A percentile compares a stretch with the other conserved stretches of the same genome.
These are phyloP conservation scores for Leccinum barrowsii DNA, from an alignment of 768 basidiomycete species.

Conservation along the genomic window DNA sequence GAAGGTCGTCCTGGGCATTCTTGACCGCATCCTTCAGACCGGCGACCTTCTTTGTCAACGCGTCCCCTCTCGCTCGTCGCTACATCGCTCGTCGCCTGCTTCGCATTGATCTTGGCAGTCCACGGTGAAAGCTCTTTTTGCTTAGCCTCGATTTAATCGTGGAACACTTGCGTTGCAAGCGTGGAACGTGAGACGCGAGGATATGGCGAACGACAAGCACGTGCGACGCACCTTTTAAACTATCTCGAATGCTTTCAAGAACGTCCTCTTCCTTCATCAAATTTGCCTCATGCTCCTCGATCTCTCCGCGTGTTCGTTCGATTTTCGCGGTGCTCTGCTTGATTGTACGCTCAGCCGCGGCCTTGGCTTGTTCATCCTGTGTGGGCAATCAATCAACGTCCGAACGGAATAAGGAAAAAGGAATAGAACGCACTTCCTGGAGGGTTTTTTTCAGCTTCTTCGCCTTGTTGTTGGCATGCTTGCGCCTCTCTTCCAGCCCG, in stretches of 20 bases:
- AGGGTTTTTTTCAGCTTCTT: conserved; percentile 91
- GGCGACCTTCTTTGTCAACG: conserved; percentile 72
- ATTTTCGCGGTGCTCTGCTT: conserved; percentile 69
- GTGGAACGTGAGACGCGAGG: conserved; percentile 29
- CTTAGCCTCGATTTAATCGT: conserved; percentile 87
- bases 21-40: conserved; percentile 45
- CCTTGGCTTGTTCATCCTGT: no score
- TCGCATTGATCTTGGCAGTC: conserved; percentile 84
- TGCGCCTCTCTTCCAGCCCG: conserved; percentile 77
- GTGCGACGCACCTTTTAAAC: conserved; percentile 66
- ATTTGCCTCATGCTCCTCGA: conserved; percentile 64
- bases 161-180: conserved; percentile 66
- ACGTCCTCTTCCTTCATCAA: conserved; percentile 77
- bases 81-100: conserved; percentile 79
- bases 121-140: conserved; percentile 95
- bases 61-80: conserved; percentile 84
- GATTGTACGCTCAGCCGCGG: no score
- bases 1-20: conserved; percentile 47
- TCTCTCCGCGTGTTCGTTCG: conserved; percentile 60
- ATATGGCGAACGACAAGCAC: neutral
- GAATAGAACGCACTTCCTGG: conserved; percentile 56
- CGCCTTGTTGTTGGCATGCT: conserved; percentile 71
- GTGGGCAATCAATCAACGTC: neutral
- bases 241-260: conserved; percentile 77
- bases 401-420: neutral